Base-by-base conservation (phyloP, 768 basidiomycete species). In the Amanita rimosa region DNA sequence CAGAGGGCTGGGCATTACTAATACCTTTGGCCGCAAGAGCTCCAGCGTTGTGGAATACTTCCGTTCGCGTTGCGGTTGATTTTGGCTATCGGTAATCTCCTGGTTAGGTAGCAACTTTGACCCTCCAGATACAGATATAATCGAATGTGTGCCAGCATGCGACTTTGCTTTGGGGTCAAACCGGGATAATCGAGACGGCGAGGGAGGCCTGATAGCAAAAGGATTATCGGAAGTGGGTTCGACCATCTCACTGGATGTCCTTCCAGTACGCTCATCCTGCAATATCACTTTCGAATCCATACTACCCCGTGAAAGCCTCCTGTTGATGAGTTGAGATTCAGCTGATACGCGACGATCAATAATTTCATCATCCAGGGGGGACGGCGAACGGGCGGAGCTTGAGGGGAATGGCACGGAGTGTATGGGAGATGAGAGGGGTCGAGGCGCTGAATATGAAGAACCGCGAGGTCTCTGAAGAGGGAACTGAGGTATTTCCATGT, bases 1-100 rank as follows among this genome's bases (percentile, higher is more conserved):
- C 33, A 95, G 67, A 1, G 90, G 88, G 52, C 84, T 85, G 8
- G 93, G 93, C 93, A 96, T 95, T 53, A 96, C 80, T 39, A 96
- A 80, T n/a, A 92, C 74, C 62, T 92, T 92, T 1, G 93, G 93
- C 17, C 92, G 75, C 55, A 95, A 71, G 38, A 95, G 69, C 27
- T 92, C 87, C 49, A 83, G 55, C 10, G 85, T 84, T 8, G 81
- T 80, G 7, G 87, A 89, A 57, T 79, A 81, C 16, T 72, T 79
- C 33, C 80, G 76, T 37, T 81, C 75, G 44, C 67, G 70, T 47
- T 56, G 54, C 55, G 60, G 58, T 39, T 58, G 63, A 33, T 62
- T 68, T 29, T 64, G 67, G 42, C 70, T 70, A 61, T 68, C 38
- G n/a, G 4, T 58, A 48, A 59, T 70, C 49, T 78, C 79, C 52